A percentile compares a stretch with the other conserved stretches of the same genome.
These are phyloP conservation scores for Quercus tomentella DNA, from an alignment of 331 rosid genomes.

Conservation along the genomic window DNA sequence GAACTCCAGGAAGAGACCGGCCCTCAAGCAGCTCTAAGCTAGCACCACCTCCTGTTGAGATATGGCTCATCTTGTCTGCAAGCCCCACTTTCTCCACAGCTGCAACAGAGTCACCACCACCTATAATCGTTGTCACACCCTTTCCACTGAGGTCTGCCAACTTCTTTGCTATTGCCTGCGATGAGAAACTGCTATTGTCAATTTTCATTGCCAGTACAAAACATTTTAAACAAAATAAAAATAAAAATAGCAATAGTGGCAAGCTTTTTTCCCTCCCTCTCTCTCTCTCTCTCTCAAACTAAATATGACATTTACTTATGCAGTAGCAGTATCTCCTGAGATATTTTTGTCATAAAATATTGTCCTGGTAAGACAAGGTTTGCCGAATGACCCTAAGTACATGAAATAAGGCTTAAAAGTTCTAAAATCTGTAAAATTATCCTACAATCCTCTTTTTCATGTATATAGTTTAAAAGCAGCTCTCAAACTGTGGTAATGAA, in stretches of 20 bases:
- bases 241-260: neutral
- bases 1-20: constrained; percentile 93
- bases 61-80: constrained; percentile 92
- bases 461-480: no score
- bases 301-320: neutral
- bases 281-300: neutral
- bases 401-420: no score
- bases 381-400: neutral
- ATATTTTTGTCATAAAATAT: neutral
- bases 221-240: neutral
- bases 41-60: constrained; percentile 99
- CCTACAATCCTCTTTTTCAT: no score
- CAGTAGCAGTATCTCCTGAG: neutral
- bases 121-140: constrained; percentile 94
- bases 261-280: neutral
- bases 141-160: constrained; percentile 88
- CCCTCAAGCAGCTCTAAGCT: constrained; percentile 98
- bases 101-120: constrained; percentile 98
- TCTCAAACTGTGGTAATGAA: no score
- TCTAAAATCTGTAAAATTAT: no score
- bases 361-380: neutral
- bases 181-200: neutral
- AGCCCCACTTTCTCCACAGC: constrained; percentile 99
- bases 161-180: constrained; percentile 85
- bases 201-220: neutral